Base-by-base conservation (phyloP, 352 stramenopile genomes). In the Globisporangium iwayamae region DNA sequence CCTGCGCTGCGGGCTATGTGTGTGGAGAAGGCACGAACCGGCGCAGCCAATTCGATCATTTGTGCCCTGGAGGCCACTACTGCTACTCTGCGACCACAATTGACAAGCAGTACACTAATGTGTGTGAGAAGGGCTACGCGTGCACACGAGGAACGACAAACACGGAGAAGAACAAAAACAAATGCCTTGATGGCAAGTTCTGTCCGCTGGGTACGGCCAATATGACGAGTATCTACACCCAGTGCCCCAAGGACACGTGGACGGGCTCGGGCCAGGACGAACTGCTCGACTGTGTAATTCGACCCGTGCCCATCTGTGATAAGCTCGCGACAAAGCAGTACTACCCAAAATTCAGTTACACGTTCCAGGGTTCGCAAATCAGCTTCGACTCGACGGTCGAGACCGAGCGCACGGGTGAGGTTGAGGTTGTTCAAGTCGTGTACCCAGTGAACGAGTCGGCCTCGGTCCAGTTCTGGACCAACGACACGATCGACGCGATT, bases 401-500 rank as follows among this genome's bases (percentile, higher is more conserved):
- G 51, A 76, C 73, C 0, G 79, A 75, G 16, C 78, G 81, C 18
- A 96, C 82, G 0, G 85, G 78, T 11, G 93, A 98, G 81, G 79
- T 98, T 39, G 73, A 97, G 56, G 90, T 98, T 14, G 81, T 98
- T 13, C 80, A 85, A 14, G 85, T 96, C 25, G 71, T 99, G 7
- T 83, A 98, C 30, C 93, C 96, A 0, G 89, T 99, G n/a, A 98
- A 99, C 65, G 69, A 86, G 39, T 95, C 85, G 7, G 83, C 83
- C 2, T 94, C 83, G 8, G 78, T 83, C 4, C 43, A 74, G 5
- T 81, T 84, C 34, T 99, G 95, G 96, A 76, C 76, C 25, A 99
- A 99, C 72, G 94, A 98, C 66, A 98, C 96, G 8, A 60, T 98
- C n/a, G 94, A 99, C 66, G 73, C 94, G 2, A 89, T 98, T 41